These are phyloP conservation scores for Poa pratensis DNA, from an alignment of 176 grass and related monocot species.

Conservation along the genomic window DNA sequence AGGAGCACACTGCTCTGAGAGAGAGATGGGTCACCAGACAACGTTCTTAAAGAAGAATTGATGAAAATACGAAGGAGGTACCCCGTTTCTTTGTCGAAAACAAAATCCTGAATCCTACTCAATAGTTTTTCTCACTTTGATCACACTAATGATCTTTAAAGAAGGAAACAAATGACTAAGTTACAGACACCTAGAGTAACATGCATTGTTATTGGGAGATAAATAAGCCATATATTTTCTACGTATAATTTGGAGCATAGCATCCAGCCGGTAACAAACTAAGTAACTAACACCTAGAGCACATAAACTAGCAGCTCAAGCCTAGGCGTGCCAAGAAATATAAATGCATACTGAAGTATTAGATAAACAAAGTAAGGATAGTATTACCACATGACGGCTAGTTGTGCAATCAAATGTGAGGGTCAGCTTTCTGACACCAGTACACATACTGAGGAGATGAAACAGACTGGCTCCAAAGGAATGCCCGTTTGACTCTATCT, in stretches of 20 bases:
- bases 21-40: neutral
- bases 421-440: neutral
- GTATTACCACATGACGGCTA: neutral
- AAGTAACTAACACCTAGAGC: neutral
- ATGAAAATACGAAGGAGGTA: neutral
- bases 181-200: too few species aligned
- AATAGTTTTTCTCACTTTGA: neutral
- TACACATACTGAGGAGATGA: conserved; percentile 2
- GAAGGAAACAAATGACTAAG: neutral
- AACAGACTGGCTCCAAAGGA: conserved; percentile 19
- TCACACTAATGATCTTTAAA: neutral
- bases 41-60: neutral
- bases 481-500: neutral
- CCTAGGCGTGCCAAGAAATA: neutral
- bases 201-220: too few species aligned
- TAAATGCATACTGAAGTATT: neutral
- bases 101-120: neutral
- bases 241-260: neutral
- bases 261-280: neutral
- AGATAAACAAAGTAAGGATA: conserved; percentile 7
- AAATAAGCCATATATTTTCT: neutral
- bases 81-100: neutral
- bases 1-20: neutral
- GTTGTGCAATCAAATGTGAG: neutral
- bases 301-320: neutral